These are phyloP conservation scores for Letharia lupina DNA, from an alignment of 495 filamentous ascomycete species.

Conservation along the genomic window DNA sequence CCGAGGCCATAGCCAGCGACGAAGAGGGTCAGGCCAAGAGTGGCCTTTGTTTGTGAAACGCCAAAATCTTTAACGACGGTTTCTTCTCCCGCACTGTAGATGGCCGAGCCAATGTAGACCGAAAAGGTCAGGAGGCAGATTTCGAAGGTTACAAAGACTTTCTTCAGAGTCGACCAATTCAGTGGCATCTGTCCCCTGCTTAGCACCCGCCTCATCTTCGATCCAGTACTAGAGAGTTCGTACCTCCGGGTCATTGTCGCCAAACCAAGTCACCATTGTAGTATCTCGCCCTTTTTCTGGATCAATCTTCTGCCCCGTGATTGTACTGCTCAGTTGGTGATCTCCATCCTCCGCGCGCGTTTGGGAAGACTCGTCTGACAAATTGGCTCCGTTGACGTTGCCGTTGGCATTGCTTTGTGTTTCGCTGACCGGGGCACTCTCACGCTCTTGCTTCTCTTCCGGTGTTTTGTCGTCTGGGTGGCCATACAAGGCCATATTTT, in stretches of 20 bases:
- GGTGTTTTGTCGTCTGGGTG: conserved; percentile 21
- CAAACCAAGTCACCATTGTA: conserved; percentile 32
- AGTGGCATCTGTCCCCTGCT: conserved; percentile 31
- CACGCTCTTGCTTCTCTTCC: conserved; percentile 20
- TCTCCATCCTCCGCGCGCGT: conserved; percentile 21
- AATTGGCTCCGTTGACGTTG: conserved; percentile 7
- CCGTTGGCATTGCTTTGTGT: not conserved
- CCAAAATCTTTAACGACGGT: conserved; percentile 27
- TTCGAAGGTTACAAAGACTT: conserved; percentile 38
- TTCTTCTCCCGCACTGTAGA: conserved; percentile 28
- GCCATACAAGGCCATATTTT: conserved; percentile 28
- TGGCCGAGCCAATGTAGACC: conserved; percentile 32
- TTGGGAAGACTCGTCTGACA: conserved; percentile 12
- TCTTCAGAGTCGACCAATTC: conserved; percentile 37
- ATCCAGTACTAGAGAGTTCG: not conserved
- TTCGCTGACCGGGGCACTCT: not conserved
- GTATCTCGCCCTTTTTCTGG: conserved; percentile 32
- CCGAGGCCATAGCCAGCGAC: conserved; percentile 34
- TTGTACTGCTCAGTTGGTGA: conserved; percentile 24
- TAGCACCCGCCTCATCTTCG: conserved; percentile 14
- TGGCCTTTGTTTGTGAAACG: conserved; percentile 29
- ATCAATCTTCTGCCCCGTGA: conserved; percentile 22
- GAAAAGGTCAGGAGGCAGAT: conserved; percentile 28
- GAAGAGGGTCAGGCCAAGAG: conserved; percentile 32
- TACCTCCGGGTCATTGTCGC: conserved; percentile 32